Evolutionary conservation across 2,329 filamentous ascomycete species (phyloP).

Genomic region (Massarina eburnea): DNA sequence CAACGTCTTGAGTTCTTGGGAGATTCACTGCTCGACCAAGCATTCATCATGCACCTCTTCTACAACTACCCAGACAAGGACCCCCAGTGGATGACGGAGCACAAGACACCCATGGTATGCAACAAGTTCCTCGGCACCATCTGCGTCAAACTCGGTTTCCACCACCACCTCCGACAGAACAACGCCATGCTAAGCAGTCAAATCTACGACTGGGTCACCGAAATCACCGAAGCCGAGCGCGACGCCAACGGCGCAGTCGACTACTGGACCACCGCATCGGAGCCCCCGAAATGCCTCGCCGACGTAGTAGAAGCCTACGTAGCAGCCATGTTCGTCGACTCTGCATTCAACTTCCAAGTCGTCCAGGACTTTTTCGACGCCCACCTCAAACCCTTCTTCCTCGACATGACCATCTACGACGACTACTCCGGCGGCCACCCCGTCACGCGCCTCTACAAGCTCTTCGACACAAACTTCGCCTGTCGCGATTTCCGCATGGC

Average conservation of each 20-base stretch:
- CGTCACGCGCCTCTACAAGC: constrained; percentile 67
- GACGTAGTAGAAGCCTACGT: constrained; percentile 89
- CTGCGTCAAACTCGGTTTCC: constrained; percentile 75
- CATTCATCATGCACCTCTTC: constrained; percentile 80
- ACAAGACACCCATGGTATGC: constrained; percentile 99
- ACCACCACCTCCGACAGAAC: constrained; percentile 66
- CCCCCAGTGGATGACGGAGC: constrained; percentile 95
- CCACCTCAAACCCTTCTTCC: constrained; percentile 76
- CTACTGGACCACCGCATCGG: constrained; percentile 65
- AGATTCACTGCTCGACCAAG: constrained; percentile 85
- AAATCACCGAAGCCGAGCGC: constrained; percentile 58
- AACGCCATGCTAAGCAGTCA: constrained; percentile 54
- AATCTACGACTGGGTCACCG: constrained; percentile 57
- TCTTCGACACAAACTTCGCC: constrained; percentile 64
- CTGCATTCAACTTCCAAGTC: constrained; percentile 71
- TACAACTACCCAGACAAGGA: constrained; percentile 74
- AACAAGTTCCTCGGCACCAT: constrained; percentile 90
- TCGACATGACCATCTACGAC: constrained; percentile 80
- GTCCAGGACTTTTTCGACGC: constrained; percentile 77
- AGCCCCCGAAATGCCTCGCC: constrained; percentile 75
- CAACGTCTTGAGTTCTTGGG: constrained; percentile 92
- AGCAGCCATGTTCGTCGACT: constrained; percentile 90
- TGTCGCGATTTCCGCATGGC: constrained; percentile 62
- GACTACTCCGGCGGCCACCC: constrained; percentile 85
- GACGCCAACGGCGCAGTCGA: constrained; percentile 56